Conservation (phyloP, 176 grass and related monocot species). For the bread wheat (Triticum aestivum) region IWGSC_CS_RefSeq_v2.1 NC_057796.1:144891245-144891744, state of each 20-base stretch:
- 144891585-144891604: background rate
- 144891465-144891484: background rate
- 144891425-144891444: conserved; percentile 47
- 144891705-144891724: background rate
- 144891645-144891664: background rate
- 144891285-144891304: conserved; percentile 55
- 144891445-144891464: background rate
- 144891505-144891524: background rate
- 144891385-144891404: conserved; percentile 71
- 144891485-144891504: background rate
- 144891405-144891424: conserved; percentile 78
- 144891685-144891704: no score
- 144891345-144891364: conserved; percentile 67
- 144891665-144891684: background rate
- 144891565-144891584: background rate
- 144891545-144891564: background rate
- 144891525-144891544: background rate
- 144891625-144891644: background rate
- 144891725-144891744: background rate
- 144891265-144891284: conserved; percentile 69
- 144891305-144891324: conserved; percentile 67
- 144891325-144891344: conserved; percentile 70
- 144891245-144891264: conserved; percentile 57
- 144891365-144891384: conserved; percentile 70
- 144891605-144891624: background rate